Percentiles rank a stretch among this genome's conserved stretches.
Conservation (phyloP, 2,329 filamentous ascomycete genomes). For the Calonectria naviculata region DNA sequence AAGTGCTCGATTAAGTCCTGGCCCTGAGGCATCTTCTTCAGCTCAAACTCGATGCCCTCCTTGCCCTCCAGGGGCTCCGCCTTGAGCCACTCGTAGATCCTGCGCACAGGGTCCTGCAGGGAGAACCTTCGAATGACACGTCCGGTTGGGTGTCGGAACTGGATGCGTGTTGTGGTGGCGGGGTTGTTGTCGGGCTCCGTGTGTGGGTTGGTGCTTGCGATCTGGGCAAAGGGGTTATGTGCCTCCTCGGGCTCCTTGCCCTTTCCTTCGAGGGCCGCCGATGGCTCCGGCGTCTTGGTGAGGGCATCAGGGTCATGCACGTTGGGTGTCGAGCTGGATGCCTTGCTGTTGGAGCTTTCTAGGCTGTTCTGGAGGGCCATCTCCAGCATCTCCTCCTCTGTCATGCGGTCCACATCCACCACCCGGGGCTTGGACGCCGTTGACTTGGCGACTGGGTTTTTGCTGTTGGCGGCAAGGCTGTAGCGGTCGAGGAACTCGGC, state of each 20-base stretch:
- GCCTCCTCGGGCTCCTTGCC: conserved; percentile 57
- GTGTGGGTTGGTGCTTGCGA: conserved; percentile 80
- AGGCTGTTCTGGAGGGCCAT: conserved; percentile 93
- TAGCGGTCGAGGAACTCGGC: conserved; percentile 98
- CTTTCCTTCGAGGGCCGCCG: conserved; percentile 63
- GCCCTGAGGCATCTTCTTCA: conserved; percentile 82
- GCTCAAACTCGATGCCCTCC: conserved; percentile 82
- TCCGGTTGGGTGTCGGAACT: conserved; percentile 88
- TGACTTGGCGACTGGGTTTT: conserved; percentile 86
- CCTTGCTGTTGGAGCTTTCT: conserved; percentile 57
- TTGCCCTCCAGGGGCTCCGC: conserved; percentile 86
- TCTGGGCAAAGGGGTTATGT: conserved; percentile 71
- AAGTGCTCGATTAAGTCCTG: conserved; percentile 84
- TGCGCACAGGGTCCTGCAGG: conserved; percentile 78
- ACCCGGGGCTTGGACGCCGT: conserved; percentile 72
- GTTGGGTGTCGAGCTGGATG: conserved; percentile 57
- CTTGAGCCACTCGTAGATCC: conserved; percentile 98
- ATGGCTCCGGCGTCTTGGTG: conserved; percentile 72
- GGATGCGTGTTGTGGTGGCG: conserved; percentile 84
- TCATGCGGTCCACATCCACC: conserved; percentile 87
- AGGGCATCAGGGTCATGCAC: conserved; percentile 88
- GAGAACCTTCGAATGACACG: conserved; percentile 89
- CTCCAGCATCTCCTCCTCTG: conserved; percentile 96
- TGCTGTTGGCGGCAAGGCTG: conserved; percentile 86
- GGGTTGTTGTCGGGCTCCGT: conserved; percentile 80